phyloP scores from a whole-genome alignment of 257 asterid species.

The Prunella vulgaris region DNA sequence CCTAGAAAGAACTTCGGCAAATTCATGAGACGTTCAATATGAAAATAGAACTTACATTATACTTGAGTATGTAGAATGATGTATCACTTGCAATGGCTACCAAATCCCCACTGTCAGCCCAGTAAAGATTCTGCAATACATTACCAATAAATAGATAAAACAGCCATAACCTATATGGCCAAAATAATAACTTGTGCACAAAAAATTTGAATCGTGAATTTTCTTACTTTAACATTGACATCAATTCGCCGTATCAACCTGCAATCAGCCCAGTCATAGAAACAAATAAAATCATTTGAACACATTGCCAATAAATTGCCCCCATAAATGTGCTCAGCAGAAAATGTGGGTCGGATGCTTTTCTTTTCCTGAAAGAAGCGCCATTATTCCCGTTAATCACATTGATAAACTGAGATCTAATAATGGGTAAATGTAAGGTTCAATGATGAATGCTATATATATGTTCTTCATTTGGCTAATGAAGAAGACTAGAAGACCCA shows the following conservation, averaged over 20 bases:
- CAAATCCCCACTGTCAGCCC: slow-evolving; percentile 97
- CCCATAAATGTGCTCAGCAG: slow-evolving; percentile 92
- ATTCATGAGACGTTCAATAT: slow-evolving; percentile 1
- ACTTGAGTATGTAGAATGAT: slow-evolving; percentile 81
- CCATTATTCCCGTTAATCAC: slow-evolving; percentile 17
- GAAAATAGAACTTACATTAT: slow-evolving; percentile 45
- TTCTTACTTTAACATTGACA: slow-evolving; percentile 86
- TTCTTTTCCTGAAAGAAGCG: slow-evolving; percentile 78
- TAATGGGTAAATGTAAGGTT: neutral
- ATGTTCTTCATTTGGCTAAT: neutral
- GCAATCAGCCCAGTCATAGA: slow-evolving; percentile 97
- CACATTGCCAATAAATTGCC: slow-evolving; percentile 91
- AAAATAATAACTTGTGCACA: slow-evolving; percentile 9
- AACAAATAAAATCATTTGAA: slow-evolving; percentile 92
- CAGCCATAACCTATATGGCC: slow-evolving; percentile 7
- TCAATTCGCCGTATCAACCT: slow-evolving; percentile 88
- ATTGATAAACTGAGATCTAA: slow-evolving; percentile 11
- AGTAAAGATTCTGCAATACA: slow-evolving; percentile 75
- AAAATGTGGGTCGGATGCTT: slow-evolving; percentile 96
- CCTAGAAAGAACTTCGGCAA: neutral
- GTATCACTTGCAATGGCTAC: slow-evolving; percentile 82
- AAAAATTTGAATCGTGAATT: neutral
- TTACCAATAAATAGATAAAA: slow-evolving; percentile 20
- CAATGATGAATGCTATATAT: neutral
- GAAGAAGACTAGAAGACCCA: neutral